Percentiles rank a stretch among this genome's conserved stretches.
phyloP scores from a whole-genome alignment of 2,329 filamentous ascomycete genomes.

The Basipetospora chlamydospora region DNA sequence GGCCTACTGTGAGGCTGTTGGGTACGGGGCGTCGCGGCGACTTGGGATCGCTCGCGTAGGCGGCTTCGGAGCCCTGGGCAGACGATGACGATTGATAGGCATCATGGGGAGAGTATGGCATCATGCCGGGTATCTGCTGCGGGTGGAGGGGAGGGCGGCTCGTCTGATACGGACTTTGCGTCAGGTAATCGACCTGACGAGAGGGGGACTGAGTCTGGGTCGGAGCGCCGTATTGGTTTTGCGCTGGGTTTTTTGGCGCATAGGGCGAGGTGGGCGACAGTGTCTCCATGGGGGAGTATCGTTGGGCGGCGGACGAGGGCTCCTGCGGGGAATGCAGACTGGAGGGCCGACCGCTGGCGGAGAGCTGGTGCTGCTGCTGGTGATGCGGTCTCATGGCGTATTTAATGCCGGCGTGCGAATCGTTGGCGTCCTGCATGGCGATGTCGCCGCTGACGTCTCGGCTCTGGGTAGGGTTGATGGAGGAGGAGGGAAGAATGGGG shows the following conservation, averaged over 20 bases:
- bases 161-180: conserved; percentile 43
- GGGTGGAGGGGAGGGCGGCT: conserved; percentile 22
- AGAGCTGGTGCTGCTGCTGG: conserved; percentile 51
- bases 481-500: conserved; percentile 29
- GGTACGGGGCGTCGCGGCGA: conserved; percentile 40
- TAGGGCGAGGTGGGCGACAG: conserved; percentile 72
- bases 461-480: conserved; percentile 37
- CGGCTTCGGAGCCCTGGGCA: conserved; percentile 41
- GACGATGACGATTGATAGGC: conserved; percentile 52
- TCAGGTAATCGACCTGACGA: conserved; percentile 43
- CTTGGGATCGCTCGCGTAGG: conserved; percentile 40
- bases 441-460: conserved; percentile 65
- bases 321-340: conserved; percentile 56
- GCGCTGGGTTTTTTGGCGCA: conserved; percentile 43
- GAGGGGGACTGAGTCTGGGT: conserved; percentile 63
- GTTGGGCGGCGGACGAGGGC: conserved; percentile 69
- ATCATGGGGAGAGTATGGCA: conserved; percentile 33
- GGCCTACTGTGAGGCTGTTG: conserved; percentile 16
- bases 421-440: conserved; percentile 72
- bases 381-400: conserved; percentile 70
- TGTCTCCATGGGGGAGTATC: conserved; percentile 92
- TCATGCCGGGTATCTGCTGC: conserved; percentile 6
- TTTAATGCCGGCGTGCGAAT: conserved; percentile 74
- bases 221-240: conserved; percentile 15
- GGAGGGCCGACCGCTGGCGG: conserved; percentile 32